Base-by-base conservation (phyloP, 805 yeast species). In the Nakazawaea ishiwadae region DNA sequence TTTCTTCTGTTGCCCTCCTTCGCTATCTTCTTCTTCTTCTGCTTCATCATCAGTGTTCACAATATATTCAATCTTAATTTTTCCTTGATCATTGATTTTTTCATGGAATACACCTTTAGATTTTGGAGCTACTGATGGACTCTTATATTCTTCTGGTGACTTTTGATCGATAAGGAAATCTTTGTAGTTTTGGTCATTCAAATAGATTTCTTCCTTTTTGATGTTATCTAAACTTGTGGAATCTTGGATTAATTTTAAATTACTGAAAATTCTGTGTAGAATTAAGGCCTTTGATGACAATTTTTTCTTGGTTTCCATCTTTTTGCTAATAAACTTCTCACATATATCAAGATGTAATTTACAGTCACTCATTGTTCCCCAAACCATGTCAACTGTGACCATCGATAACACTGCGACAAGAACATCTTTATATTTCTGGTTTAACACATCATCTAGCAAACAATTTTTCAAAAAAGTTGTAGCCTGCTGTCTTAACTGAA, bases 331-430 rank as follows among this genome's bases (percentile, higher is more conserved):
- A 43, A 85, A 81, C 42, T 73, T 75, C 47, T 86, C 91, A 63
- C 95, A 84, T 51, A 88, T 77, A 41, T 78, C 75, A 40, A 88
- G 67, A 61, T 86, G 86, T 44, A 79, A 73, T 48, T 77, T 79
- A 53, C 95, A 86, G 50, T 84, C 93, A 42, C 84, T 81, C 90
- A 85, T 84, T 1, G 91, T 79, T 3, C 96, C 96, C 87, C 95
- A 84, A 12, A 86, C 90, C 39, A 86, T 81, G 62, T 88, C 96
- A 39, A 88, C 84, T 5, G 90, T 80, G 36, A 82, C 86, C 95
- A 87, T 85, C 2, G 93, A 81, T 57, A 88, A 69, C 17, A 85
- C 80, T 1, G 95, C 93, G 38, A 87, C 84, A 20, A 88, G 58
- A 4, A 86, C 84, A 55, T 87, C 96, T 55, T 88, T 87, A 58